Percentiles rank a stretch among this genome's conserved stretches.
Evolutionary conservation across 2,329 filamentous ascomycete species (phyloP).

Genomic region (Sporothrix mexicana): DNA sequence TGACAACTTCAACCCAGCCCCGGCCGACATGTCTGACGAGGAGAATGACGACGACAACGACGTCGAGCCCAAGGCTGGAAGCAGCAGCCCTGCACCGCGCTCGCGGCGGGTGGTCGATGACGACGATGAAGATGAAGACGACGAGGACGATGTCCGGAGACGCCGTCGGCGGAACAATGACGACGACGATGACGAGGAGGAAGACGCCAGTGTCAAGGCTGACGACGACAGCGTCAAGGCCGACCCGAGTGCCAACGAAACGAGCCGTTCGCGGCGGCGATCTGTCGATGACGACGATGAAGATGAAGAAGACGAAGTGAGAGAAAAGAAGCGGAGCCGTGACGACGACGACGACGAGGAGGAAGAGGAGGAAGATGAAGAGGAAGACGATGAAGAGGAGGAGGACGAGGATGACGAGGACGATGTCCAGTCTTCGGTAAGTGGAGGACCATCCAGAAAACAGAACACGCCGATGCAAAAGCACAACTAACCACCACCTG

Average conservation of each 20-base stretch:
- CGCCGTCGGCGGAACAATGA: conserved; percentile 40
- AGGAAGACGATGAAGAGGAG: conserved; percentile 48
- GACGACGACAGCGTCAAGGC: conserved; percentile 48
- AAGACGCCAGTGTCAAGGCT: conserved; percentile 46
- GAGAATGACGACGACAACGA: conserved; percentile 71
- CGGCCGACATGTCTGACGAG: conserved; percentile 74
- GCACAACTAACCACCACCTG: background rate
- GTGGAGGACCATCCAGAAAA: background rate
- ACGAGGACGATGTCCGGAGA: conserved; percentile 20
- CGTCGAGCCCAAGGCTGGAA: conserved; percentile 41
- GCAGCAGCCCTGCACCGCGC: conserved; percentile 35
- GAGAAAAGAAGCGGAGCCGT: conserved; percentile 38
- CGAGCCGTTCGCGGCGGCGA: conserved; percentile 39
- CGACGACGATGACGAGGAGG: conserved; percentile 44
- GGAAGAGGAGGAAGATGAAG: conserved; percentile 35
- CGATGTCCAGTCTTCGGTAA: conserved; percentile 54
- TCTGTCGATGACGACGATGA: conserved; percentile 41
- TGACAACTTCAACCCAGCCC: conserved; percentile 85
- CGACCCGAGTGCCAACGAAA: conserved; percentile 47
- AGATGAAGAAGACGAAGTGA: conserved; percentile 41
- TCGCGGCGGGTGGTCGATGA: conserved; percentile 38
- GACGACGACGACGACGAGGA: conserved; percentile 43
- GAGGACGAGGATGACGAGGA: conserved; percentile 50
- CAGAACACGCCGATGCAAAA: background rate
- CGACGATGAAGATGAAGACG: conserved; percentile 43